Conservation (phyloP, 306 rosid species). For the Neltuma alba region DNA sequence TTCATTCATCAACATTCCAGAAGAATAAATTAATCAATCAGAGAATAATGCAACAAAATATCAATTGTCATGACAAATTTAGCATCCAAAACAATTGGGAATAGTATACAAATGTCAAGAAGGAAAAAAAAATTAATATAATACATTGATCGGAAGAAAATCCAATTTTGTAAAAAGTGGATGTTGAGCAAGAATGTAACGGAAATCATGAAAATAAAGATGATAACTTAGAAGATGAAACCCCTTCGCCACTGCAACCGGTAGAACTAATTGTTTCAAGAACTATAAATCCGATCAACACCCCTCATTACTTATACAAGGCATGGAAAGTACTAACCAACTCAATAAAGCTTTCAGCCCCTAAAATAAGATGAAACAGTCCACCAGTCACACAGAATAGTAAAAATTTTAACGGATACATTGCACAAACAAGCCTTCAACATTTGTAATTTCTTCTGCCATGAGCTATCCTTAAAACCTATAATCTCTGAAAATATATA, state of each 20-base stretch:
- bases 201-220: background rate
- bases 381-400: background rate
- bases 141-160: background rate
- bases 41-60: no score
- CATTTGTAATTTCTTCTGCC: slow-evolving; percentile 8
- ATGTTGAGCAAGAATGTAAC: background rate
- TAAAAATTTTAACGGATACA: background rate
- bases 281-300: background rate
- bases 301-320: slow-evolving; percentile 14
- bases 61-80: background rate
- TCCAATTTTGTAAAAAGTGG: background rate
- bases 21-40: background rate
- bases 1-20: slow-evolving; percentile 17
- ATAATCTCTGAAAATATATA: background rate
- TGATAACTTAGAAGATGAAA: background rate
- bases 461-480: background rate
- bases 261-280: background rate
- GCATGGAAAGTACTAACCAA: background rate
- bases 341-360: background rate
- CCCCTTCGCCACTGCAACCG: background rate
- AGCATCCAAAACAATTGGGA: slow-evolving; percentile 18
- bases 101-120: background rate
- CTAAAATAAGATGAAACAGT: slow-evolving; percentile 13
- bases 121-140: slow-evolving; percentile 3
- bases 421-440: background rate